A percentile compares a stretch with the other conserved stretches of the same genome.
These are phyloP conservation scores for Albizia julibrissin DNA, from an alignment of 306 rosid species.

Conservation along the genomic window DNA sequence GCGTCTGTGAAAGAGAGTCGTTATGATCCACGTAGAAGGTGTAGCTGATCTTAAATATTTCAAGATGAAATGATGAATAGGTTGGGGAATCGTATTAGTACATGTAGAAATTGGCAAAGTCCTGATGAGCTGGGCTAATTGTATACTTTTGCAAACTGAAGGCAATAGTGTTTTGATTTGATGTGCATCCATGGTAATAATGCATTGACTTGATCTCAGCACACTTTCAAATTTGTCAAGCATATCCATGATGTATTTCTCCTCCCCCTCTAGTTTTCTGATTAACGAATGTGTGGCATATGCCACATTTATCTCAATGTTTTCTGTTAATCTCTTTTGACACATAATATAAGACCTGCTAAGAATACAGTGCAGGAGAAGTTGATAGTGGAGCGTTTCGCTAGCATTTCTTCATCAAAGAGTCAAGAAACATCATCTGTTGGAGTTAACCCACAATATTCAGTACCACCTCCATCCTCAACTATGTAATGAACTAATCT, in stretches of 20 bases:
- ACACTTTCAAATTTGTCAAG: not conserved
- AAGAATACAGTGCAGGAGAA: slow-evolving; percentile 50
- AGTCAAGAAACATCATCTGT: slow-evolving; percentile 65
- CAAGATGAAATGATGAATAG: slow-evolving; percentile 2
- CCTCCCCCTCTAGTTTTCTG: not conserved
- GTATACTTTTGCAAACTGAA: not conserved
- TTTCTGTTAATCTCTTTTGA: slow-evolving; percentile 7
- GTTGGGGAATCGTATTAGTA: not conserved
- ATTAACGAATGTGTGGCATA: not conserved
- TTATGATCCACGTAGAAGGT: slow-evolving; percentile 3
- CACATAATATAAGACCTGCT: slow-evolving; percentile 23
- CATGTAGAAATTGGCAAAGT: not conserved
- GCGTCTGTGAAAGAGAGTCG: slow-evolving; percentile 16
- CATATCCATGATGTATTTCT: not conserved
- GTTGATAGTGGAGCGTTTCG: slow-evolving; percentile 51
- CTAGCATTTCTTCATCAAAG: slow-evolving; percentile 75
- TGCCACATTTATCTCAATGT: slow-evolving; percentile 15
- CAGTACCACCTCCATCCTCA: slow-evolving; percentile 72
- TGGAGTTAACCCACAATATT: slow-evolving; percentile 70
- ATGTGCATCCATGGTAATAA: slow-evolving; percentile 5
- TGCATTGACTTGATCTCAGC: not conserved
- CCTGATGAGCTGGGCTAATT: not conserved
- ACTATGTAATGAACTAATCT: slow-evolving; percentile 53
- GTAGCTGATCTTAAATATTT: not conserved
- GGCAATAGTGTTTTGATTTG: slow-evolving; percentile 21